Conservation (phyloP, 495 filamentous ascomycete species). For the Eremomyces bilateralis region DNA sequence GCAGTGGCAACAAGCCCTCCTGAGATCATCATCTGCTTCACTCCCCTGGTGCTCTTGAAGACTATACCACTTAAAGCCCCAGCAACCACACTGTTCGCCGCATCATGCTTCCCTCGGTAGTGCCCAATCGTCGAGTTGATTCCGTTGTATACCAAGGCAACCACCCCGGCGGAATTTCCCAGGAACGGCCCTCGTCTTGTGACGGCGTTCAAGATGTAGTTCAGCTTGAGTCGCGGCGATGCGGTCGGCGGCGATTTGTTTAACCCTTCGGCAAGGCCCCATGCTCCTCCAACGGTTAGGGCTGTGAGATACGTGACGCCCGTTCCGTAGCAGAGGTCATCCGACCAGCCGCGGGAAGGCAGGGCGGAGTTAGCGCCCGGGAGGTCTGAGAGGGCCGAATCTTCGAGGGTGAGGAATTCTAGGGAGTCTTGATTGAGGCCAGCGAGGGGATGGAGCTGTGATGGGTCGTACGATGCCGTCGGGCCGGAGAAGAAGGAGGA, state of each 20-base stretch:
- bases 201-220: conserved; percentile 80
- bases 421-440: conserved; percentile 80
- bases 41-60: conserved; percentile 83
- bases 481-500: conserved; percentile 32
- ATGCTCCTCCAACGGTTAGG: conserved; percentile 67
- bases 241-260: conserved; percentile 46
- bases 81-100: conserved; percentile 65
- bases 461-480: conserved; percentile 75
- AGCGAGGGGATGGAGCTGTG: conserved; percentile 77
- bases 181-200: conserved; percentile 89
- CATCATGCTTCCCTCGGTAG: conserved; percentile 72
- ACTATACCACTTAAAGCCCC: conserved; percentile 76
- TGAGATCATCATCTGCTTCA: conserved; percentile 82
- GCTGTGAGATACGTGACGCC: conserved; percentile 80
- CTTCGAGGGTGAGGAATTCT: conserved; percentile 86
- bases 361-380: conserved; percentile 68
- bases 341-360: conserved; percentile 88
- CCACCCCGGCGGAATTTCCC: conserved; percentile 82
- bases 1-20: conserved; percentile 65
- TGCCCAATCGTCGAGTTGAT: conserved; percentile 82
- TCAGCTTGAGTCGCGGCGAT: conserved; percentile 74
- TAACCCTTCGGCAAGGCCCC: conserved; percentile 78
- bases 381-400: conserved; percentile 69
- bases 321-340: conserved; percentile 94
- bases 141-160: conserved; percentile 87